phyloP scores from a whole-genome alignment of 805 yeast genomes.

The Nakazawaea siamensis region DNA sequence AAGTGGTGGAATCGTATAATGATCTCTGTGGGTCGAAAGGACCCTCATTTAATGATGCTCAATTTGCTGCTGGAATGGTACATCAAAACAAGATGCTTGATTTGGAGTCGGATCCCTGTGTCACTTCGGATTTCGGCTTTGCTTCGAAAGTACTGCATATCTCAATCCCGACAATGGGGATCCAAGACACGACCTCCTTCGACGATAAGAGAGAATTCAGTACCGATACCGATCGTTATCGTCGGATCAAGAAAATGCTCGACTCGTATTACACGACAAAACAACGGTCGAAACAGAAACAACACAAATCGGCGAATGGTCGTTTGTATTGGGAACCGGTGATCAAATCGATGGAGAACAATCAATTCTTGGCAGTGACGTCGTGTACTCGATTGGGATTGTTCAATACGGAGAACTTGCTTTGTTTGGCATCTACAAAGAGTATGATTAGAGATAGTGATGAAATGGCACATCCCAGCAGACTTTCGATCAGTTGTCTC shows the following conservation, averaged over 20 bases:
- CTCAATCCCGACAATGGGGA: conserved; percentile 16
- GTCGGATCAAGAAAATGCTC: conserved; percentile 19
- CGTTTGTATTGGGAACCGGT: conserved; percentile 21
- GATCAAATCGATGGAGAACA: conserved; percentile 16
- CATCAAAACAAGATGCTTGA: conserved; percentile 34
- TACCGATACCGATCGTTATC: conserved; percentile 19
- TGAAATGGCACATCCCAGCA: conserved; percentile 22
- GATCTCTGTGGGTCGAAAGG: too few relatives aligned
- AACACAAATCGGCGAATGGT: conserved; percentile 18
- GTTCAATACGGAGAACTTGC: conserved; percentile 33
- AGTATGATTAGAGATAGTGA: conserved; percentile 27
- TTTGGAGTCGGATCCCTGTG: conserved; percentile 28
- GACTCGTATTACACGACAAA: conserved; percentile 19
- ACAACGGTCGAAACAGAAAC: conserved; percentile 16
- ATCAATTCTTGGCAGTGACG: conserved; percentile 31
- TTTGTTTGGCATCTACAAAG: conserved; percentile 38
- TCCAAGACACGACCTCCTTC: not conserved
- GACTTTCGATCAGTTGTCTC: conserved; percentile 21
- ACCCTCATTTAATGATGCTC: too few relatives aligned
- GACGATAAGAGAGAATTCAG: conserved; percentile 6
- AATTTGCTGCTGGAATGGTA: conserved; percentile 42
- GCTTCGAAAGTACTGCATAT: conserved; percentile 24
- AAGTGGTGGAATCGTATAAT: conserved; percentile 37
- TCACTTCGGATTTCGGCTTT: conserved; percentile 30
- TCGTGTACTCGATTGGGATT: conserved; percentile 37